Evolutionary conservation across 2,329 filamentous ascomycete genomes (phyloP).

Genomic region (Lachnellula arida): DNA sequence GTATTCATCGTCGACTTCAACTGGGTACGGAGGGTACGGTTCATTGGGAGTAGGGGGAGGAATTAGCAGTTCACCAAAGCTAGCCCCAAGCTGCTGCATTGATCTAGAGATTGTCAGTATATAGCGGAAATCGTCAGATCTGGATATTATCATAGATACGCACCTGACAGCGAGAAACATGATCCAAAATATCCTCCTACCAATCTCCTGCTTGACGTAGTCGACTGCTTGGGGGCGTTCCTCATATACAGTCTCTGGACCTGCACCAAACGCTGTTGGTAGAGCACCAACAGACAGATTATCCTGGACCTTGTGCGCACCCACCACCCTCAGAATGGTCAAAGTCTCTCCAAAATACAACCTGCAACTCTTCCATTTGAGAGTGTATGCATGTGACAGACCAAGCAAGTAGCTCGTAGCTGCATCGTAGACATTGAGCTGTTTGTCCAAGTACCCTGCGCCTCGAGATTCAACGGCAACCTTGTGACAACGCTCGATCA

Average conservation of each 20-base stretch:
- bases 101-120: slow-evolving; percentile 46
- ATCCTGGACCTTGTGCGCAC: slow-evolving; percentile 52
- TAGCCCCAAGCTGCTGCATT: slow-evolving; percentile 70
- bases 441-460: slow-evolving; percentile 49
- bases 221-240: slow-evolving; percentile 40
- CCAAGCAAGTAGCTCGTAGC: slow-evolving; percentile 74
- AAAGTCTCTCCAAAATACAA: slow-evolving; percentile 70
- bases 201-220: slow-evolving; percentile 67
- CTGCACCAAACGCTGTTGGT: slow-evolving; percentile 21
- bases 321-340: slow-evolving; percentile 63
- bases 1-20: slow-evolving; percentile 80
- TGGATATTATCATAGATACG: slow-evolving; percentile 22
- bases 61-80: slow-evolving; percentile 67
- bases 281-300: slow-evolving; percentile 24
- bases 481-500: slow-evolving; percentile 67
- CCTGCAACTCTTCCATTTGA: slow-evolving; percentile 62
- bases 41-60: slow-evolving; percentile 71
- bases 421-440: slow-evolving; percentile 56
- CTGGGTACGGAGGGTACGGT: slow-evolving; percentile 72
- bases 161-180: slow-evolving; percentile 69
- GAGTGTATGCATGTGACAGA: slow-evolving; percentile 61
- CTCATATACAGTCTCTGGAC: slow-evolving; percentile 8
- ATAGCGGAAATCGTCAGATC: not conserved
- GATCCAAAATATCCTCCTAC: slow-evolving; percentile 80
- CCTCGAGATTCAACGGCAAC: slow-evolving; percentile 66